These are phyloP conservation scores for Uronychia setigera DNA, from an alignment of 73 alveolate species.

Conservation along the genomic window DNA sequence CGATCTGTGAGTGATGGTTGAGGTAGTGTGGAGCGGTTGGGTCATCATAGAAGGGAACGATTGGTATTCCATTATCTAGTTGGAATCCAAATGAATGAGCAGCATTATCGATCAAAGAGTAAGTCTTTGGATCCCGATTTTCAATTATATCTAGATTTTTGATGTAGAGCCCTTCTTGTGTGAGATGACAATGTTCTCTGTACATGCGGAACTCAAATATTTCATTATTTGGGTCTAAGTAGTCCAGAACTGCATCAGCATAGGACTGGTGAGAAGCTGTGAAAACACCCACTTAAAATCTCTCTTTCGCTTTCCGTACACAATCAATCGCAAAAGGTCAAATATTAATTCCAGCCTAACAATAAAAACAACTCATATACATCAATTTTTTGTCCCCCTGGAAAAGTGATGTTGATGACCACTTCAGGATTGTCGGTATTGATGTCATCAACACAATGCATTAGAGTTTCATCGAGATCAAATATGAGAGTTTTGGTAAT, in stretches of 20 bases:
- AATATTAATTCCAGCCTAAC: constrained; percentile 59
- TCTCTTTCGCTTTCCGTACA: constrained; percentile 41
- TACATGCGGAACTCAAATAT: constrained; percentile 43
- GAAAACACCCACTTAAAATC: constrained; percentile 49
- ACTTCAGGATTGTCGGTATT: constrained; percentile 50
- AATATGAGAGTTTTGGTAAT: constrained; percentile 44
- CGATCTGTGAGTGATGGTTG: too few species aligned
- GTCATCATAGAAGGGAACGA: constrained; percentile 82
- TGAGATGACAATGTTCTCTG: constrained; percentile 57
- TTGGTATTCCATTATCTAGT: constrained; percentile 87
- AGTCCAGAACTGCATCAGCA: constrained; percentile 60
- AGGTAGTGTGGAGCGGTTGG: too few species aligned
- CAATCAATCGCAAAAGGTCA: constrained; percentile 61
- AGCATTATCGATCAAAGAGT: constrained; percentile 69
- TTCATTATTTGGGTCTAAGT: constrained; percentile 58
- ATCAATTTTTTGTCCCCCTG: constrained; percentile 47
- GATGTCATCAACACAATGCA: constrained; percentile 67
- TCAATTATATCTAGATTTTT: constrained; percentile 48
- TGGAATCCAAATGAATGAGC: constrained; percentile 75
- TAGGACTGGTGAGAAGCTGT: constrained; percentile 61
- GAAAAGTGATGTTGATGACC: constrained; percentile 21
- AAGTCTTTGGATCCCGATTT: not conserved
- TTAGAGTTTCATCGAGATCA: constrained; percentile 78
- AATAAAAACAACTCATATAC: constrained; percentile 7
- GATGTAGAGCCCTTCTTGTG: constrained; percentile 60